Evolutionary conservation across 2,329 filamentous ascomycete genomes (phyloP).

Genomic region (Colletotrichum sp.): DNA sequence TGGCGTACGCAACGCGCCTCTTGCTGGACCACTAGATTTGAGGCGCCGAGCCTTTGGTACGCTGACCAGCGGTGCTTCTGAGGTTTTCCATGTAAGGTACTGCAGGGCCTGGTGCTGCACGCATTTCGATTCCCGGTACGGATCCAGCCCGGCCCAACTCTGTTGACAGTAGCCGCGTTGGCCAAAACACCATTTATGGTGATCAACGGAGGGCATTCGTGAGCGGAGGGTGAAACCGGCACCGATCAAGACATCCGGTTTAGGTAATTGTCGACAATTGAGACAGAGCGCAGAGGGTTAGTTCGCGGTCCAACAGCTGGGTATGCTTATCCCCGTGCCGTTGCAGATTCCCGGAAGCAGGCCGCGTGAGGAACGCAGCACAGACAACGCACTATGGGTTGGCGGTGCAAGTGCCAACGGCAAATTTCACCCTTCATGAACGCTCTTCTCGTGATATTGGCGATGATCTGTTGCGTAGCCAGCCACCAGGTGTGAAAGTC

Average conservation of each 20-base stretch:
- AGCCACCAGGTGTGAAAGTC: background rate
- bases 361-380: background rate
- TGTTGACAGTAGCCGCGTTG: background rate
- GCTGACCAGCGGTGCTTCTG: background rate
- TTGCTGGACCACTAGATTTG: background rate
- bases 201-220: background rate
- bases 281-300: background rate
- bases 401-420: background rate
- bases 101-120: background rate
- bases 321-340: constrained; percentile 5
- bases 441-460: background rate
- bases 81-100: constrained; percentile 14
- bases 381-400: background rate
- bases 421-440: background rate
- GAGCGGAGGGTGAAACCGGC: background rate
- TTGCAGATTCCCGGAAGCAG: constrained; percentile 8
- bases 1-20: constrained; percentile 9
- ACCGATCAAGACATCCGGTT: background rate
- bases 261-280: background rate
- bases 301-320: background rate
- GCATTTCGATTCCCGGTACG: background rate
- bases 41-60: background rate
- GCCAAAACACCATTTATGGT: background rate
- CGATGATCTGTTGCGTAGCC: background rate
- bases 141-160: background rate